Evolutionary conservation across 1,284 basidiomycete species (phyloP).

Genomic region (Porodaedalea pini): DNA sequence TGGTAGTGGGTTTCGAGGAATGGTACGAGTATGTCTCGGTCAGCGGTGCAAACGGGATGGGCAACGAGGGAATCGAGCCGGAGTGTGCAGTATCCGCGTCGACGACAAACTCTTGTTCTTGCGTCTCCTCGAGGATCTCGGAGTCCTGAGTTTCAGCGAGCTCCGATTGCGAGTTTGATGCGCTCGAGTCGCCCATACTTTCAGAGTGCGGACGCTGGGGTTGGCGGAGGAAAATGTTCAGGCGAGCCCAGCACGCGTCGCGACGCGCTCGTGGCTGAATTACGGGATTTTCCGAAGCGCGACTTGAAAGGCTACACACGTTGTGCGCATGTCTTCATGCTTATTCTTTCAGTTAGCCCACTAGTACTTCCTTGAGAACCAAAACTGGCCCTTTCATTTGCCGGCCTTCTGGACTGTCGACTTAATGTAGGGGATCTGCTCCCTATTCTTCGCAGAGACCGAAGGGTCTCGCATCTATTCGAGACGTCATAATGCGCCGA

Average conservation of each 20-base stretch:
- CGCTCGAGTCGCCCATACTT: neutral
- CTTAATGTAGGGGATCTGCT: too few species aligned
- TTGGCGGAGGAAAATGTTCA: neutral
- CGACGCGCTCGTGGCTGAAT: slow-evolving; percentile 7
- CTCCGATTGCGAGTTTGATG: neutral
- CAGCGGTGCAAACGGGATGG: slow-evolving; percentile 54
- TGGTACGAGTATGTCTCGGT: slow-evolving; percentile 81
- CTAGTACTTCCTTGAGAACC: too few species aligned
- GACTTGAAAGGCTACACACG: too few species aligned
- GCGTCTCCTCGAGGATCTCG: neutral
- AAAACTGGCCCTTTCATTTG: too few species aligned
- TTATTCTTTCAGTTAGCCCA: too few species aligned
- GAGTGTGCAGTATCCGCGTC: slow-evolving; percentile 7
- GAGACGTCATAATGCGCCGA: too few species aligned
- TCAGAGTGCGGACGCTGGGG: neutral
- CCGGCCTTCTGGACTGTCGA: too few species aligned
- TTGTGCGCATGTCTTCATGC: too few species aligned
- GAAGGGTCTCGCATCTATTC: too few species aligned
- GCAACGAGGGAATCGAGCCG: slow-evolving; percentile 45
- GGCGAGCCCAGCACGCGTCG: slow-evolving; percentile 6
- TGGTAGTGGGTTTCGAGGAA: slow-evolving; percentile 61
- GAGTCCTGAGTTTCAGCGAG: slow-evolving; percentile 7
- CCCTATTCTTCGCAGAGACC: too few species aligned
- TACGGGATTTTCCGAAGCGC: neutral
- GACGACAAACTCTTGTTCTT: slow-evolving; percentile 2